Base-by-base conservation (phyloP, 306 rosid species). In the Casuarina cunninghamiana region DNA sequence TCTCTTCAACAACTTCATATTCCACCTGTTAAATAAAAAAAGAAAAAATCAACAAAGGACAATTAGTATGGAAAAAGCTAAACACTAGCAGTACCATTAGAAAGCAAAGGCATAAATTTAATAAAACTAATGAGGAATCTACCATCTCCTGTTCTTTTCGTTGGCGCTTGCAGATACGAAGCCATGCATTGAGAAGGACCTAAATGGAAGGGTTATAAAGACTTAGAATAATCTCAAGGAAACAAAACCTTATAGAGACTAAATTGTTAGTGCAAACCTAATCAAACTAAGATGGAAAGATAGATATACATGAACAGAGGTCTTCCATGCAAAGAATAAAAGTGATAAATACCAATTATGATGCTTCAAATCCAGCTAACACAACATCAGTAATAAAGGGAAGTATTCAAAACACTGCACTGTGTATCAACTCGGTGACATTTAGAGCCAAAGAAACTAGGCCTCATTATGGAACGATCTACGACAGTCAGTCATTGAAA, bases 111-210 rank as follows among this genome's bases (percentile, higher is more conserved):
- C 43, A 69, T 57, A 74, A 79, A 75, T 78, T 35, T 50, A 70
- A 49, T 72, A 78, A 78, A 70, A 78, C 44, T 79, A 54, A 62
- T 80, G 49, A 49, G 78, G 35, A 80, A 75, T 44, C 83, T 83
- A 95, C 97, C 98, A 95, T 86, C 88, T 95, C 98, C 69, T 95
- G 97, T 82, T 92, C 92, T 86, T 86, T 92, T 66, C 97, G 82
- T 61, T 92, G 92, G 72, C 88, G 95, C 84, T 80, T 91, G 87
- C 46, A 92, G 80, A 92, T 88, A 73, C 88, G 93, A 84, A 89
- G 95, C 97, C 98, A 95, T 72, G 89, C 98, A 71, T 86, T 95
- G 77, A 92, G 97, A 75, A 92, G 83, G 42, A 88, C 91, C 98
- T 95, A 62, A 44, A 79, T 16, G 73, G 41, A 75, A 78, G 65